These are phyloP conservation scores for Omphalea diandra DNA, from an alignment of 441 rosid genomes.

Conservation along the genomic window DNA sequence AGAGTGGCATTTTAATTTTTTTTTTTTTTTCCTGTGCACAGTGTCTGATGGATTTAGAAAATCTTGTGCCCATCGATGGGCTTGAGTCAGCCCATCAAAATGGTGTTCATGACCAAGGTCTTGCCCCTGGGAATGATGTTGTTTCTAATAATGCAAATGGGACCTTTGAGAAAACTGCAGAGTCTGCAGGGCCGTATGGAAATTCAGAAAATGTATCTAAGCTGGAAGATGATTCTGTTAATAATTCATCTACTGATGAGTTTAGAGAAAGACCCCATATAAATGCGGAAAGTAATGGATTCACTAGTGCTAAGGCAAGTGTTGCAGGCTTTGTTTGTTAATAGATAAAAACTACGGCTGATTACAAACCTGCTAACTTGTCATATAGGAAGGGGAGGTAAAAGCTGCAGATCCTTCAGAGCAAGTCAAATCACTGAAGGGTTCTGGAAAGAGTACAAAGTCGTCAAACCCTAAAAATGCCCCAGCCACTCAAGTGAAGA, in stretches of 20 bases:
- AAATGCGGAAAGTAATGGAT: slow-evolving; percentile 33
- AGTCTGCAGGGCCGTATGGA: slow-evolving; percentile 25
- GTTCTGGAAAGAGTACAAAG: slow-evolving; percentile 53
- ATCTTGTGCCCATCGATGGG: slow-evolving; percentile 37
- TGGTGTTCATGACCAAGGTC: slow-evolving; percentile 39
- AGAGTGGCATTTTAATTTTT: slow-evolving; percentile 13
- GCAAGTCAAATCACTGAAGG: slow-evolving; percentile 41
- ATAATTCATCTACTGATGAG: slow-evolving; percentile 24
- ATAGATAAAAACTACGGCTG: slow-evolving; percentile 5
- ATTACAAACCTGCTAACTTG: slow-evolving; percentile 22
- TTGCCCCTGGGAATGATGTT: slow-evolving; percentile 35
- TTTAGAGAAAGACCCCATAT: slow-evolving; percentile 27
- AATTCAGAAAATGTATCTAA: slow-evolving; percentile 32
- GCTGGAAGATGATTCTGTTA: slow-evolving; percentile 36
- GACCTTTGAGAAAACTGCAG: not conserved
- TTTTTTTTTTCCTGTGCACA: slow-evolving; percentile 29
- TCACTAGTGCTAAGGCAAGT: slow-evolving; percentile 36
- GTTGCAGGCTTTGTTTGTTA: slow-evolving; percentile 3
- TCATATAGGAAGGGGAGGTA: slow-evolving; percentile 41
- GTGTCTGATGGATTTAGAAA: slow-evolving; percentile 66
- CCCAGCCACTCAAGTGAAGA: slow-evolving; percentile 45
- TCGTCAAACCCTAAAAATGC: slow-evolving; percentile 35
- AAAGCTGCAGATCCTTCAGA: slow-evolving; percentile 36
- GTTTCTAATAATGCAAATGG: slow-evolving; percentile 33
- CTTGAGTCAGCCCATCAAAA: slow-evolving; percentile 49